Evolutionary conservation across 192 early-diverging fungal genomes (phyloP), one percentile per base, ranked within the genome.

Genomic region (Chytriomyces sp.): DNA sequence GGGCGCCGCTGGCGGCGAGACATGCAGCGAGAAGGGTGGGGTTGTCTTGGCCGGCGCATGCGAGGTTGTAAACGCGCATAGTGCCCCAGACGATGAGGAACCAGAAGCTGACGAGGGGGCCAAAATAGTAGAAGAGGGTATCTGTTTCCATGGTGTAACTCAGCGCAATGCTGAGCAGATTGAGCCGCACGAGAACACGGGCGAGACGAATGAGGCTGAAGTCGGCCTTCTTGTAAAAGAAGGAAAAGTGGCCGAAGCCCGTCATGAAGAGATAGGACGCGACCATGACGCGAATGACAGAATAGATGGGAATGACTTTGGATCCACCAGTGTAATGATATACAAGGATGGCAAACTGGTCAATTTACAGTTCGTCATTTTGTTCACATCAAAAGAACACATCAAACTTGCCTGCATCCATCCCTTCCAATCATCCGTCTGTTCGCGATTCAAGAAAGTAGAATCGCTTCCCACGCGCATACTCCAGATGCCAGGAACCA

Each of bases 381-480:
- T n/a, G 22, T 1, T n/a, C 0, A 49, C 28, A 91, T 75, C 44
- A 90, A 86, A 19, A 49, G 22, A 2, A 49, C 0, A 49, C 28
- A 91, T 75, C 44, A 90, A 86, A 19, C 81, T 59, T 2, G 92
- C 70, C 80, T 93, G 92, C 92, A 93, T 93, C 92, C 92, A 93
- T 0, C 92, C 92, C 71, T 91, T 91, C 92, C 92, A 93, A 75
- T 93, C 92, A 58, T 93, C 91, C 7, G 92, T 93, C 74, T 92
- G 90, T 60, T 89, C 84, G 34, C 92, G 85, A 72, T 86, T 89
- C 62, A 93, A 72, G 69, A 93, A 93, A 10, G 80, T 81, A 7
- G 69, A 59, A 61, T 82, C 81, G 26, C 56, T 74, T 82, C 84
- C 60, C 77, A 75, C 5, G 76, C 73, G 39, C 77, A 83, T 6